Percentiles rank a stretch among this genome's conserved stretches.
These are phyloP conservation scores for Schizonepeta tenuifolia DNA, from an alignment of 257 asterid species.

Conservation along the genomic window DNA sequence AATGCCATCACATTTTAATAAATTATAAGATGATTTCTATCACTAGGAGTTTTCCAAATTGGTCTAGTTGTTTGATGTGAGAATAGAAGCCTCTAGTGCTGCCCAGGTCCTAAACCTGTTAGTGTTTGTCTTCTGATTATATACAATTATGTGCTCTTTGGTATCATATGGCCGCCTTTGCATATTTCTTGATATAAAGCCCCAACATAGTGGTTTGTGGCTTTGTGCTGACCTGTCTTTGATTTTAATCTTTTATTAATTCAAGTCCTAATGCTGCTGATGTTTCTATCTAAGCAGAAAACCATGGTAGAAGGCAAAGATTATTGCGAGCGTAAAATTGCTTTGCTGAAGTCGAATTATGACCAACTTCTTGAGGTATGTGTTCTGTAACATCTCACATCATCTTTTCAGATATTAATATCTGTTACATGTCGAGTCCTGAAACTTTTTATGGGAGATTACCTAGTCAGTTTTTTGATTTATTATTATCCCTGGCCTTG, in stretches of 20 bases:
- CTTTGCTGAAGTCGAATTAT: constrained; percentile 86
- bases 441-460: neutral
- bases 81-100: neutral
- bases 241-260: neutral
- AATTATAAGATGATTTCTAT: neutral
- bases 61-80: constrained; percentile 3
- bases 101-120: constrained; percentile 1
- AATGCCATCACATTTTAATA: neutral
- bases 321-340: constrained; percentile 87
- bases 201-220: neutral
- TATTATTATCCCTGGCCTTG: neutral
- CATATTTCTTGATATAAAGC: neutral
- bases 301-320: constrained; percentile 92
- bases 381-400: constrained; percentile 1
- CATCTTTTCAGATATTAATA: neutral
- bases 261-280: neutral
- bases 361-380: constrained; percentile 95
- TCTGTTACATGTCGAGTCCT: neutral
- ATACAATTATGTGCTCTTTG: neutral
- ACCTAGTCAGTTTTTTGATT: neutral
- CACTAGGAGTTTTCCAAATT: neutral
- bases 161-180: neutral
- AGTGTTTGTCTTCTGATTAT: neutral
- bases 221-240: neutral
- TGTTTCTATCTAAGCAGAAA: constrained; percentile 53